Conservation (phyloP, 768 basidiomycete species). For the Termitomyces sp. region DNA sequence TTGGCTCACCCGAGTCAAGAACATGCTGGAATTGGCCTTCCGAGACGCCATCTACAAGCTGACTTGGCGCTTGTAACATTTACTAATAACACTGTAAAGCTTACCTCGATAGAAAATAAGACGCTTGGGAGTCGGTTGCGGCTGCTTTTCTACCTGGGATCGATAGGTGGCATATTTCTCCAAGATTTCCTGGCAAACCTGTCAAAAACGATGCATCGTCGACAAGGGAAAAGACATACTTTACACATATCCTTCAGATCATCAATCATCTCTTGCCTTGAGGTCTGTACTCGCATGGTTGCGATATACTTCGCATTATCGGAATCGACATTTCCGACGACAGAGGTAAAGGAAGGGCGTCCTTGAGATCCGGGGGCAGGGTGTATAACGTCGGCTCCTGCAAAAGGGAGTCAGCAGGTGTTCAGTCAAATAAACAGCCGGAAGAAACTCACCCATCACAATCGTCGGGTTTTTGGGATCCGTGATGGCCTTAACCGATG, state of each 20-base stretch:
- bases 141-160: slow-evolving; percentile 38
- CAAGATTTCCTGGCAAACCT: slow-evolving; percentile 41
- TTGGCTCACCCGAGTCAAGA: slow-evolving; percentile 48
- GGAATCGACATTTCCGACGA: slow-evolving; percentile 73
- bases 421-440: background rate
- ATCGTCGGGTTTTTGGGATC: slow-evolving; percentile 72
- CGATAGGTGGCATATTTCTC: slow-evolving; percentile 53
- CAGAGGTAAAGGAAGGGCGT: slow-evolving; percentile 71
- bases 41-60: slow-evolving; percentile 42
- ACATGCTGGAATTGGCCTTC: slow-evolving; percentile 47
- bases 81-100: slow-evolving; percentile 9
- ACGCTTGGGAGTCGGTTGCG: slow-evolving; percentile 36
- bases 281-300: slow-evolving; percentile 52
- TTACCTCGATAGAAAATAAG: slow-evolving; percentile 74
- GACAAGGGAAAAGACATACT: slow-evolving; percentile 27
- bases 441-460: slow-evolving; percentile 54
- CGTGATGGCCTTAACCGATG: slow-evolving; percentile 50
- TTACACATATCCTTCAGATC: slow-evolving; percentile 62
- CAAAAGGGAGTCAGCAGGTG: background rate
- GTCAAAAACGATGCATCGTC: background rate
- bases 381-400: slow-evolving; percentile 78
- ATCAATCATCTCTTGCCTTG: slow-evolving; percentile 66
- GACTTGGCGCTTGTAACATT: slow-evolving; percentile 17
- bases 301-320: slow-evolving; percentile 63
- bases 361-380: slow-evolving; percentile 71